Evolutionary conservation across 2,329 filamentous ascomycete genomes (phyloP).

Genomic region (Ceratocystiopsis sp.): DNA sequence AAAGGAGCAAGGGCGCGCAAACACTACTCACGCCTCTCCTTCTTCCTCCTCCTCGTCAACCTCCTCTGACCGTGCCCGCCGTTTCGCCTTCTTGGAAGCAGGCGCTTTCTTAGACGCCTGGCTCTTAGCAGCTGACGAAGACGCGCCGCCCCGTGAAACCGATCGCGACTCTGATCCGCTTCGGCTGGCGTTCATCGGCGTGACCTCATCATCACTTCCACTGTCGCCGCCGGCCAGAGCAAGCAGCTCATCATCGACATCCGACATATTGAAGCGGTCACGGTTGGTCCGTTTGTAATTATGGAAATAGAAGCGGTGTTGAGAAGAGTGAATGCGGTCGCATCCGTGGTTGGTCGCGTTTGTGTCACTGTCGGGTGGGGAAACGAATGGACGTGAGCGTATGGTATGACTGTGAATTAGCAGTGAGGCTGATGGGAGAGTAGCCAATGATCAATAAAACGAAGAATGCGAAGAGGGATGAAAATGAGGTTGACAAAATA

Average conservation of each 20-base stretch:
- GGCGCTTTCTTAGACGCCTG: conserved; percentile 16
- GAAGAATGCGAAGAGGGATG: no score
- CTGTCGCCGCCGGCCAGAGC: conserved; percentile 71
- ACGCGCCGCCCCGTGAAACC: conserved; percentile 27
- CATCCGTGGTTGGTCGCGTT: no score
- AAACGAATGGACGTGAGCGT: no score
- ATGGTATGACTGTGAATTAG: no score
- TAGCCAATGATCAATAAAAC: no score
- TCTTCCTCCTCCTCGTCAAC: conserved; percentile 48
- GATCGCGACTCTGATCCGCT: conserved; percentile 28
- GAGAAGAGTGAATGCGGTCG: no score
- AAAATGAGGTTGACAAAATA: no score
- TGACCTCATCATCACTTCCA: conserved; percentile 37
- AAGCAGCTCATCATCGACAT: conserved; percentile 85
- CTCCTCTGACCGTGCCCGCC: conserved; percentile 29
- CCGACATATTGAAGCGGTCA: conserved; percentile 43
- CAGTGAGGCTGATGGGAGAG: no score
- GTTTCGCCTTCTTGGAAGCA: conserved; percentile 27
- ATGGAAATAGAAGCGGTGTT: no score
- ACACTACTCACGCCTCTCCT: conserved; percentile 56
- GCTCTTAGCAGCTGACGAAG: conserved; percentile 20
- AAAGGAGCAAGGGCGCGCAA: not conserved
- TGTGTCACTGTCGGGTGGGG: no score
- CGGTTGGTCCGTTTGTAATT: no score
- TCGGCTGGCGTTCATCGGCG: conserved; percentile 17